Evolutionary conservation across 495 filamentous ascomycete species (phyloP), one percentile per base, ranked within the genome.

Genomic region (Pyronema omphalodes): DNA sequence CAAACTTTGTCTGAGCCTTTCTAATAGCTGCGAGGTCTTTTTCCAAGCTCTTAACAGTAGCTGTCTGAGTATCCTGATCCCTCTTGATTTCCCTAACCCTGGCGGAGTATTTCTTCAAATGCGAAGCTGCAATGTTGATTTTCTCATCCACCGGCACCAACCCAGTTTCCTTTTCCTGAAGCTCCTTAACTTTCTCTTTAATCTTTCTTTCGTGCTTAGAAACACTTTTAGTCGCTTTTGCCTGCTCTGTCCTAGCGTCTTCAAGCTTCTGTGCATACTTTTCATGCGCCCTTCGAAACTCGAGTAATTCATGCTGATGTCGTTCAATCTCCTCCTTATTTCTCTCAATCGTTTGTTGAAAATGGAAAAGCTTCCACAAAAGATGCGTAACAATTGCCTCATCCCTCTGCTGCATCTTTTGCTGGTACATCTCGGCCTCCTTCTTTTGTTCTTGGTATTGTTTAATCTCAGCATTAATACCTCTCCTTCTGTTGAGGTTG

Each of bases 401-500:
- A 66, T 96, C 89, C 37, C 86, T 76, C 68, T 96, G 87, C 45
- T 89, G 81, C 0, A 81, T 82, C 67, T 94, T 94, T 45, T 76
- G 77, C 40, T 88, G 80, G 62, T 86, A 96, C 56, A 81, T 87
- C 48, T 96, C 91, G 7, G 89, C 89, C 62, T 95, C 93, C 51
- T 83, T 81, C 72, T 99, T 96, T 70, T 96, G 89, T 65, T 95
- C 86, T 57, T 91, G 84, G 61, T 94, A 95, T 60, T 94, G 86
- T 67, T 89, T 94, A 62, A 99, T 89, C 67, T 99, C 91, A 0
- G 86, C 89, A 67, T 99, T 99, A 71, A 96, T 94, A 19, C 81
- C 88, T 59, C 91, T 78, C 11, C 93, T 83, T 53, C 88, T 77
- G 61, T 88, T 82, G 12, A 96, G 78, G 66, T 89, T 83, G 59